Evolutionary conservation across 2,329 filamentous ascomycete species (phyloP), one percentile per base, ranked within the genome.

Genomic region (Penicillium verrucosum): DNA sequence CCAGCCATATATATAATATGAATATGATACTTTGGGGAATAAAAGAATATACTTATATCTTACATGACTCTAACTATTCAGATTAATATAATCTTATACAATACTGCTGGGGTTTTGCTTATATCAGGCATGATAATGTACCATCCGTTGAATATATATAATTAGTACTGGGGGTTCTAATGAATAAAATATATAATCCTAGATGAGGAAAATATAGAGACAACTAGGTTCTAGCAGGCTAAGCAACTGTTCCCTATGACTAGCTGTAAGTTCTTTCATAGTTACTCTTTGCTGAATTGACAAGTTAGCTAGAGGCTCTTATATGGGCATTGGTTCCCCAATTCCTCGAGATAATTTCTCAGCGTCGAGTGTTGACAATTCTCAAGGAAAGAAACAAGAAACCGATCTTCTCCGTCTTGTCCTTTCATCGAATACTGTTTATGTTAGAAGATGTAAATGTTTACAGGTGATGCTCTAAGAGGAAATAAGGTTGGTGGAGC

Each of bases 401-500:
- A n/a, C 1, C 8, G 9, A 8, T 5, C 6, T 6, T 47, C 8
- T 25, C 2, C 9, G 5, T 5, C 6, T 6, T 47, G 5, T 25
- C 2, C 9, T 18, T 30, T 16, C 30, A 34, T n/a, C 21, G 5
- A 25, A 14, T n/a, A 46, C 2, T 42, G 40, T 30, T 18, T 18
- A 18, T 27, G 16, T 7, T 14, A 14, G 25, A 12, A 32, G 11
- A 16, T 34, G 7, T 34, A 3, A 5, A n/a, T 42, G 41, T 44
- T 30, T 30, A 44, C 7, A 18, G 6, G 2, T 16, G 12, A 25
- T 14, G n/a, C 16, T 3, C 9, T 32, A 45, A 16, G 18, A 30
- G 29, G 27, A 51, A 54, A 54, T 41, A 54, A 54, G 27, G 51
- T 48, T 48, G 27, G 46, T 43, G 30, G 43, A 40, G 27, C 36